Conservation (phyloP, 164 flowering plant species). For the Chimonanthus praecox region DNA sequence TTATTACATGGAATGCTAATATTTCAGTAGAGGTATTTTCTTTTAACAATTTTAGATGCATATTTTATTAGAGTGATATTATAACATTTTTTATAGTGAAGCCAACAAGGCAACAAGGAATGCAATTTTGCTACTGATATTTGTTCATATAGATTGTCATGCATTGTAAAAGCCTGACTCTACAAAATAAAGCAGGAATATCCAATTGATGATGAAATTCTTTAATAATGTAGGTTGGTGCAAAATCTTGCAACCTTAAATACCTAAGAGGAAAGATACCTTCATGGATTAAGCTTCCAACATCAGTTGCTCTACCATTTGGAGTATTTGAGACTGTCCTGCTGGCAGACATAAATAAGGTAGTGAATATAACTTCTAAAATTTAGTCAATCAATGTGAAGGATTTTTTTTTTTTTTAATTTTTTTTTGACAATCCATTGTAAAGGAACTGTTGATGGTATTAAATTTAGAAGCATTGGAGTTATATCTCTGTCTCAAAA, state of each 20-base stretch:
- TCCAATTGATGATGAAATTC: conserved; percentile 1
- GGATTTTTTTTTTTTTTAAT: not conserved
- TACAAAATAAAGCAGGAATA: not conserved
- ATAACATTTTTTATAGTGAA: not conserved
- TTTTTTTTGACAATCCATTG: too few relatives aligned
- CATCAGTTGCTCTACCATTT: conserved; percentile 30
- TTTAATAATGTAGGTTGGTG: conserved; percentile 26
- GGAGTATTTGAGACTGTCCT: conserved; percentile 32
- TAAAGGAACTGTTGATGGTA: too few relatives aligned
- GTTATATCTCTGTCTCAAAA: too few relatives aligned
- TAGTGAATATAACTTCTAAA: not conserved
- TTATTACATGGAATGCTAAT: not conserved
- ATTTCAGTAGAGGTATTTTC: not conserved
- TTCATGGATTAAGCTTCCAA: conserved; percentile 32
- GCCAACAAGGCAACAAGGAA: not conserved
- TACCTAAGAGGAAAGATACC: conserved; percentile 27
- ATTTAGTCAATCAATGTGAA: not conserved
- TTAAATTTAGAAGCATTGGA: too few relatives aligned
- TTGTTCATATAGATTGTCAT: not conserved
- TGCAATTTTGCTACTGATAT: not conserved
- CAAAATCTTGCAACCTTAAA: conserved; percentile 28
- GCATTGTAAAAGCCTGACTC: not conserved
- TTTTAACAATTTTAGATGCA: too few relatives aligned
- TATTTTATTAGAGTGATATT: not conserved
- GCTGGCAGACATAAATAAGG: conserved; percentile 25